phyloP scores from a whole-genome alignment of 2,329 filamentous ascomycete genomes.

The Colletotrichum plurivorum region DNA sequence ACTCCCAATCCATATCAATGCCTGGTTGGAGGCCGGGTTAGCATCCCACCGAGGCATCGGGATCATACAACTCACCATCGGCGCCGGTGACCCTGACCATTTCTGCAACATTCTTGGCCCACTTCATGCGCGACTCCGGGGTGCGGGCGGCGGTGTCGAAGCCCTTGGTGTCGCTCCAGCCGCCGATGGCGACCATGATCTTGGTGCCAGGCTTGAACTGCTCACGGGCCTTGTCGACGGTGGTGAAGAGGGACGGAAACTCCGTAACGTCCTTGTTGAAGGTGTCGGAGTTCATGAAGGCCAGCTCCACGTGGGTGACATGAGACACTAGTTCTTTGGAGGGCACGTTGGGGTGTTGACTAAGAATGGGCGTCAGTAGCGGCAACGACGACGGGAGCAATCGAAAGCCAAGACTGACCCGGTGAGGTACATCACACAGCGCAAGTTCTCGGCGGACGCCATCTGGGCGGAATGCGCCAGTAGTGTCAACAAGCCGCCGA shows the following conservation, averaged over 20 bases:
- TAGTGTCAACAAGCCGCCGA: conserved; percentile 11
- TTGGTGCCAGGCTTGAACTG: conserved; percentile 69
- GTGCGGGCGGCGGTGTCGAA: conserved; percentile 69
- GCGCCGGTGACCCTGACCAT: conserved; percentile 75
- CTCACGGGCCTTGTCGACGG: conserved; percentile 61
- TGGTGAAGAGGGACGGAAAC: conserved; percentile 67
- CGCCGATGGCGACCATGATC: conserved; percentile 79
- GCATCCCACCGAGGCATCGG: too few species aligned
- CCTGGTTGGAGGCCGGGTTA: conserved; percentile 13
- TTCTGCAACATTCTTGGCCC: conserved; percentile 73
- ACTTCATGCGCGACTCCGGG: conserved; percentile 64
- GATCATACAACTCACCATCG: conserved; percentile 65
- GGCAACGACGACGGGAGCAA: neutral
- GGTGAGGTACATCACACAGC: conserved; percentile 65
- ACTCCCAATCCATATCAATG: conserved; percentile 76
- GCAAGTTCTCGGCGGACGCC: conserved; percentile 32
- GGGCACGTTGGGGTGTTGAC: conserved; percentile 63
- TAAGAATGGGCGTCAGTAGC: conserved; percentile 43
- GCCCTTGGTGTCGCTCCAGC: conserved; percentile 79
- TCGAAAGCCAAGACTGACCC: conserved; percentile 52
- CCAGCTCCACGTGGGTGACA: conserved; percentile 71
- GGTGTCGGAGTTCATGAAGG: conserved; percentile 67
- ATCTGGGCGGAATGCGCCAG: conserved; percentile 22
- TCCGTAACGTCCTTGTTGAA: conserved; percentile 62
- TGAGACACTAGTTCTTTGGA: conserved; percentile 51